Percentiles rank a stretch among this genome's conserved stretches.
phyloP scores from a whole-genome alignment of 2,329 filamentous ascomycete species.

The Cercospora zeina region DNA sequence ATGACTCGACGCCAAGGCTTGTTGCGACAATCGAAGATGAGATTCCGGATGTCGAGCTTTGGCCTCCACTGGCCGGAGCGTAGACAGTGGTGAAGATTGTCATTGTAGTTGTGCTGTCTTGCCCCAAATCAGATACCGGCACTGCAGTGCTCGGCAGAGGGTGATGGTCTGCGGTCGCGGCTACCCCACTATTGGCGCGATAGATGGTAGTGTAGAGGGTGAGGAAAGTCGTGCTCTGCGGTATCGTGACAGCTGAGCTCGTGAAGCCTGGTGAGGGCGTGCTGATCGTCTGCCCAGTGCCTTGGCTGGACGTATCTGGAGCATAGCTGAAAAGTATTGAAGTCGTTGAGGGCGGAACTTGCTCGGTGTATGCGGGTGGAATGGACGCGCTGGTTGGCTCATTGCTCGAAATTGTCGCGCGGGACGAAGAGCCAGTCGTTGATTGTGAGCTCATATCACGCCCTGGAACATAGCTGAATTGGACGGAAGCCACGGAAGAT shows the following conservation, averaged over 20 bases:
- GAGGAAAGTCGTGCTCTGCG: slow-evolving; percentile 27
- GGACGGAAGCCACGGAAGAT: background rate
- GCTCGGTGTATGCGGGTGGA: background rate
- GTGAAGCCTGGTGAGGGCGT: background rate
- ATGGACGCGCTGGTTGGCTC: background rate
- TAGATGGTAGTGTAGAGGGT: slow-evolving; percentile 31
- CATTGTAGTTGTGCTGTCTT: background rate
- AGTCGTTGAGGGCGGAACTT: background rate
- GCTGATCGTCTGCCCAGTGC: background rate
- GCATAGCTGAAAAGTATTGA: background rate
- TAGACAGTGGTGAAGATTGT: slow-evolving; percentile 1
- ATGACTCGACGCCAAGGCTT: background rate
- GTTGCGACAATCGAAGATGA: background rate
- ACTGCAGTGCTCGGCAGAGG: background rate
- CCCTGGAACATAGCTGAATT: slow-evolving; percentile 18
- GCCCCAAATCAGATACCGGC: background rate
- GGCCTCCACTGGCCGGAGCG: background rate
- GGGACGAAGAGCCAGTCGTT: background rate
- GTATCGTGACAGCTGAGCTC: background rate
- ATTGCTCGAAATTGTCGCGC: background rate
- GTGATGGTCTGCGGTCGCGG: background rate
- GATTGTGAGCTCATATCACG: background rate
- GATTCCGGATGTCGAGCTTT: background rate
- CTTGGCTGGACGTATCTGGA: background rate
- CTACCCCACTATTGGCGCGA: slow-evolving; percentile 8